Percentiles rank a stretch among this genome's conserved stretches.
Evolutionary conservation across 495 filamentous ascomycete genomes (phyloP).

Genomic region (Endocarpon pusillum): DNA sequence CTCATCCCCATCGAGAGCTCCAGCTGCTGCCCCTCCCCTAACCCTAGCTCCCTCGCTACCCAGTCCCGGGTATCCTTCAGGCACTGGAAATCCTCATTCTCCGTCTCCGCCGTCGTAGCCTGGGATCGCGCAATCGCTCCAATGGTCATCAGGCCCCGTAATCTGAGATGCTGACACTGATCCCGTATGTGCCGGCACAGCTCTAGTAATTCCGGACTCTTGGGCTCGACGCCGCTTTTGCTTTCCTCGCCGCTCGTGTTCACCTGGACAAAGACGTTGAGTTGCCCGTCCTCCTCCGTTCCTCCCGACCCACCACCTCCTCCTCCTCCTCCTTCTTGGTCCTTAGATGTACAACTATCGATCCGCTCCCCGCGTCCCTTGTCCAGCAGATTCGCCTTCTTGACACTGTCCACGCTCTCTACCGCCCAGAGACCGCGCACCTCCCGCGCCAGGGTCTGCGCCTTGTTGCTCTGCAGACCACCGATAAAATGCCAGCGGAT

Average conservation of each 20-base stretch:
- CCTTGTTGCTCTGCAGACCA: constrained; percentile 79
- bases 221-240: constrained; percentile 66
- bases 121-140: constrained; percentile 74
- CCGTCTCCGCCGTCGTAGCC: constrained; percentile 48
- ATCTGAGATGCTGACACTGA: constrained; percentile 50
- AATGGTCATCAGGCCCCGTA: constrained; percentile 91
- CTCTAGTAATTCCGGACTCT: constrained; percentile 2
- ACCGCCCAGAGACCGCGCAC: constrained; percentile 88
- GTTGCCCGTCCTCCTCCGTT: constrained; percentile 11
- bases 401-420: constrained; percentile 68
- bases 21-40: constrained; percentile 25
- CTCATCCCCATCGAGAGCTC: constrained; percentile 80
- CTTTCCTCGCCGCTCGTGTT: constrained; percentile 82
- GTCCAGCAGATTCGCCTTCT: constrained; percentile 71
- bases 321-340: constrained; percentile 3
- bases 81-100: constrained; percentile 77
- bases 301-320: constrained; percentile 10
- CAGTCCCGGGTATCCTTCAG: constrained; percentile 54
- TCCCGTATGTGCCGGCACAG: constrained; percentile 51
- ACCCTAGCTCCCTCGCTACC: constrained; percentile 32
- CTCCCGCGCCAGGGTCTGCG: constrained; percentile 62
- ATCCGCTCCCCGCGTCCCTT: constrained; percentile 47
- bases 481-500: constrained; percentile 97
- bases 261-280: constrained; percentile 77
- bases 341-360: constrained; percentile 2